Evolutionary conservation across 2,329 filamentous ascomycete genomes (phyloP), one percentile per base, ranked within the genome.

Genomic region (Emergomyces africanus): DNA sequence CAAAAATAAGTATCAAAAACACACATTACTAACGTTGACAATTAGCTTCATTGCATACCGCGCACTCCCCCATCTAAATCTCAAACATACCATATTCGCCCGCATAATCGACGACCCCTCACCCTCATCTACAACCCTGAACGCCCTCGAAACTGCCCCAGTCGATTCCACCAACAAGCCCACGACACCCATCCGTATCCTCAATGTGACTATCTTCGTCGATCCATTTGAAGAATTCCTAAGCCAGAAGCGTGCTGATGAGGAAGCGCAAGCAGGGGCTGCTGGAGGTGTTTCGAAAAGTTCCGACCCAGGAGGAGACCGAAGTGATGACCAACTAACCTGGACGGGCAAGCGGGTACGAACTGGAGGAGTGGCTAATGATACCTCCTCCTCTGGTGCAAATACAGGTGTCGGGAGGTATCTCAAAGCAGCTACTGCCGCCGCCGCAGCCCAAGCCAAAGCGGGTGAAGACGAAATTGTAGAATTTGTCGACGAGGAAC

Each of bases 41-140:
- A 54, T 18, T 61, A 77, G 75, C 73, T 99, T 97, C 78, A 88
- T 99, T 69, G 89, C 87, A 0, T 99, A 99, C 72, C 86, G 89
- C 56, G 79, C 88, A 0, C 83, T 86, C 0, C 85, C 87, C 63
- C 94, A 99, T 74, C 81, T 99, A 0, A 90, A 99, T 72, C 82
- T 86, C 61, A 99, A 99, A 70, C 94, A 99, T 74, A 97, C 94
- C n/a, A 88, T 99, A 46, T 99, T 99, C 68, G 94, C 87, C 1
- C 84, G 85, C 42, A 84, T 97, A 0, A 87, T 95, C 1, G 89
- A 87, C 33, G 92, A 75, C 54, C 74, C 74, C 20, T 74, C 73
- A 0, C 73, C 73, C 2, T 75, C 74, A n/a, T 74, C 73, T 15
- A 65, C 70, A 6, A 74, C 73, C 1, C 77, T 99, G 15, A 79